phyloP scores from a whole-genome alignment of 75 land plant genomes.

The Pinus tabuliformis region DNA sequence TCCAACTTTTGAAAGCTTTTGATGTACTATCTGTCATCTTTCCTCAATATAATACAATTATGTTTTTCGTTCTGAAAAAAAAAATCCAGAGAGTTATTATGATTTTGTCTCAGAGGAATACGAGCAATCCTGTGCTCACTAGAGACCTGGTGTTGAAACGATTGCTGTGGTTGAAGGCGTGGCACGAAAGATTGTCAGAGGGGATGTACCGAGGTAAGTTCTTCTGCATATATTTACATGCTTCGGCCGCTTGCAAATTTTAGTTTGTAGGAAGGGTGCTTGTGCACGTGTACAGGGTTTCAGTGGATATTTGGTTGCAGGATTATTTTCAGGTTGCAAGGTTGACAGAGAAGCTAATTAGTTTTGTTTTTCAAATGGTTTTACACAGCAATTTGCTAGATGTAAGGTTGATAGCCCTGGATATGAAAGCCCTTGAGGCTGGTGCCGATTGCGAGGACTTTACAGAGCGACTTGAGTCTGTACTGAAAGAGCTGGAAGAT shows the following conservation, averaged over 20 bases:
- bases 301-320: background rate
- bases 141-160: constrained; percentile 97
- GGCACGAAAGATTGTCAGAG: constrained; percentile 91
- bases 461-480: no score
- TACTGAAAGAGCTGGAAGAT: no score
- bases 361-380: background rate
- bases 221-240: background rate
- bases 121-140: constrained; percentile 95
- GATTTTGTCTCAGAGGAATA: constrained; percentile 84
- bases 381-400: constrained; percentile 52
- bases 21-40: no score
- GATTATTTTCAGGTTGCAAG: background rate
- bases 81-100: constrained; percentile 72
- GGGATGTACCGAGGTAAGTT: constrained; percentile 79
- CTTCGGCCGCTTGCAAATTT: background rate
- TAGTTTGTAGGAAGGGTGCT: background rate
- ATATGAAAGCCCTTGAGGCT: no score
- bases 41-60: no score
- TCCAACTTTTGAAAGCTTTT: no score
- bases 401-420: no score
- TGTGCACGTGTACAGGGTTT: background rate
- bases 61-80: no score
- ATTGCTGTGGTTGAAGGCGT: constrained; percentile 97
- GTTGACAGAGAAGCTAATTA: background rate
- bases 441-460: no score